Evolutionary conservation across 768 basidiomycete species (phyloP).

Genomic region (Tephrocybe sp.): DNA sequence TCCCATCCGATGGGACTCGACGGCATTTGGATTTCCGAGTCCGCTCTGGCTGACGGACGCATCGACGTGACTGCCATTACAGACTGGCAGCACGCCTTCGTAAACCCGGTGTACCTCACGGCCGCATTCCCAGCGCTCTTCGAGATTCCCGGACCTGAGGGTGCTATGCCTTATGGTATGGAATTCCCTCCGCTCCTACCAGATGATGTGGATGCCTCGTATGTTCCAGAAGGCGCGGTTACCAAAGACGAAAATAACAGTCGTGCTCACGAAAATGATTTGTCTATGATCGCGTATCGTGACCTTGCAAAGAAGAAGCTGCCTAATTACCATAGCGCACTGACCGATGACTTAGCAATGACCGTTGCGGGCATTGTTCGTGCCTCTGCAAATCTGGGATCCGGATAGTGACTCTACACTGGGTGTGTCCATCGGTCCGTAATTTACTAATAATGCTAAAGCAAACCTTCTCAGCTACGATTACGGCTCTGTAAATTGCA

Average conservation of each 20-base stretch:
- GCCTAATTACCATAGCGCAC: too few species aligned
- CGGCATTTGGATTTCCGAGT: conserved; percentile 5
- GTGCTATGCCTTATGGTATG: background rate
- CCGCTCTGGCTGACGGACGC: background rate
- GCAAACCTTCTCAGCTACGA: too few species aligned
- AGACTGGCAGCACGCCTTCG: background rate
- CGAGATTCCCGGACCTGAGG: too few species aligned
- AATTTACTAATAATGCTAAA: background rate
- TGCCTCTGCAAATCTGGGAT: too few species aligned
- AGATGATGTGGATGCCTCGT: background rate
- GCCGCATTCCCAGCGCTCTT: background rate
- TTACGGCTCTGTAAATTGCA: background rate
- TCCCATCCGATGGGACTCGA: conserved; percentile 1
- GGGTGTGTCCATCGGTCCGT: background rate
- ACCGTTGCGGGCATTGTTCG: too few species aligned
- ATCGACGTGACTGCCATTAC: conserved; percentile 1
- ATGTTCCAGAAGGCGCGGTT: too few species aligned
- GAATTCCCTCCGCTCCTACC: background rate
- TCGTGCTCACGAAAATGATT: too few species aligned
- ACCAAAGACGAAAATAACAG: too few species aligned
- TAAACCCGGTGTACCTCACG: background rate
- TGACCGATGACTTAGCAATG: too few species aligned
- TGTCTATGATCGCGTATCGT: too few species aligned
- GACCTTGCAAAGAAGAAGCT: too few species aligned
- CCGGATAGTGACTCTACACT: too few species aligned